A percentile compares a stretch with the other conserved stretches of the same genome.
Evolutionary conservation across 2,329 filamentous ascomycete genomes (phyloP).

Genomic region (Drechslerella stenobrocha): DNA sequence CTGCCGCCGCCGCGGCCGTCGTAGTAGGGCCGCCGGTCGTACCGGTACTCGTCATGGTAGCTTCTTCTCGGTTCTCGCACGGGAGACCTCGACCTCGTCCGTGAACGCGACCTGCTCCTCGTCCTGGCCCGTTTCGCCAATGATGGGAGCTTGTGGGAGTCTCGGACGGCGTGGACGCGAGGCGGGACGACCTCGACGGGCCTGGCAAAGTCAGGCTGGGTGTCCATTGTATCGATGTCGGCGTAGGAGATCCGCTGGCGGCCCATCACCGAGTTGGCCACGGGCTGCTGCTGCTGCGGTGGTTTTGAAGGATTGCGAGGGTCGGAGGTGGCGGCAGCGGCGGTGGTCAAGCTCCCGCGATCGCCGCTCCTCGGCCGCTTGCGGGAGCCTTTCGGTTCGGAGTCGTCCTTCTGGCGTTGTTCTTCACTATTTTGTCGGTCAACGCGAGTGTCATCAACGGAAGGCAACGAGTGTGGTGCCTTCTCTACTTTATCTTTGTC

Average conservation of each 20-base stretch:
- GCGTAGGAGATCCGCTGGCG: slow-evolving; percentile 53
- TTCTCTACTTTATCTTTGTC: slow-evolving; percentile 53
- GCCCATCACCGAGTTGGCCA: slow-evolving; percentile 29
- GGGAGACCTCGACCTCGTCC: slow-evolving; percentile 39
- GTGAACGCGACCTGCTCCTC: slow-evolving; percentile 51
- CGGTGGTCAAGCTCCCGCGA: background rate
- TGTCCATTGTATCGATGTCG: slow-evolving; percentile 53
- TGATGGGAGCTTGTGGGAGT: slow-evolving; percentile 33
- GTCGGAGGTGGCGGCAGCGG: slow-evolving; percentile 28
- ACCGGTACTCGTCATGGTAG: slow-evolving; percentile 51
- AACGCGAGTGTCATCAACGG: slow-evolving; percentile 54
- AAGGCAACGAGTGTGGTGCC: slow-evolving; percentile 55
- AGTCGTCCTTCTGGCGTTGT: slow-evolving; percentile 25
- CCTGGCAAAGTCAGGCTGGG: slow-evolving; percentile 49
- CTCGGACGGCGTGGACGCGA: slow-evolving; percentile 12
- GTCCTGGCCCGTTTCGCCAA: slow-evolving; percentile 52
- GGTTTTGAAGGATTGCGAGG: slow-evolving; percentile 50
- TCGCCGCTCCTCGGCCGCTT: slow-evolving; percentile 35
- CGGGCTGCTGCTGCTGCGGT: too few relatives aligned
- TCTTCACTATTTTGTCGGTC: slow-evolving; percentile 53
- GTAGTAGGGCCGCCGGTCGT: slow-evolving; percentile 50
- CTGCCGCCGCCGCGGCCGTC: slow-evolving; percentile 32
- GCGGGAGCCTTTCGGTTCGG: slow-evolving; percentile 30
- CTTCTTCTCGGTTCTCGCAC: slow-evolving; percentile 48
- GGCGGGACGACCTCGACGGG: slow-evolving; percentile 19